A percentile compares a stretch with the other conserved stretches of the same genome.
Conservation (phyloP, 1,139 yeast species). For the Kazachstania sp. region DNA sequence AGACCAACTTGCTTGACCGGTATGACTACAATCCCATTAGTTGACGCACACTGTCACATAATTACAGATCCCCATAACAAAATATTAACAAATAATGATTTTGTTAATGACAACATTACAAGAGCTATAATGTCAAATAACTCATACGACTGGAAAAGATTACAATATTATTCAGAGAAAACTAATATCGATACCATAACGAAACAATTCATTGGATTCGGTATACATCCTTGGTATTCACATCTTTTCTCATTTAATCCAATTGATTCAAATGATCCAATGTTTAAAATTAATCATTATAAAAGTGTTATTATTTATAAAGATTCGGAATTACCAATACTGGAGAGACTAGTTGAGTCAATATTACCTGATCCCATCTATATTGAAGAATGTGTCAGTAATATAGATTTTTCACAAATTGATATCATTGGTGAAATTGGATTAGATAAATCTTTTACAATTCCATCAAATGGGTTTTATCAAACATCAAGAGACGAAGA, state of each 20-base stretch:
- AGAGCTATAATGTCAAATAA: constrained; percentile 51
- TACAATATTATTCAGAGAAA: background rate
- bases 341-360: constrained; percentile 37
- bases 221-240: constrained; percentile 87
- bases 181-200: background rate
- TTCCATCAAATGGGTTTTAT: constrained; percentile 53
- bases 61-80: constrained; percentile 21
- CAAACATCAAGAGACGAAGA: constrained; percentile 32
- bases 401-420: constrained; percentile 29
- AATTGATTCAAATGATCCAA: constrained; percentile 7
- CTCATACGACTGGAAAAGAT: constrained; percentile 18
- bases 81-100: background rate
- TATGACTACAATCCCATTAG: constrained; percentile 13
- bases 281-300: constrained; percentile 44
- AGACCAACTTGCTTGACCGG: too few species aligned
- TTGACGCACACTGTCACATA: constrained; percentile 64
- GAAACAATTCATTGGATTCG: constrained; percentile 40
- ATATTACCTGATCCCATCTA: constrained; percentile 55
- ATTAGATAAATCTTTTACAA: constrained; percentile 63
- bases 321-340: constrained; percentile 15
- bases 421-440: constrained; percentile 78
- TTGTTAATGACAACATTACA: background rate
- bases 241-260: constrained; percentile 47
- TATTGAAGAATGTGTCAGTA: constrained; percentile 27
- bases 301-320: constrained; percentile 30